Base-by-base conservation (phyloP, 305 asterid genomes). In the Nicotiana rustica region DNA sequence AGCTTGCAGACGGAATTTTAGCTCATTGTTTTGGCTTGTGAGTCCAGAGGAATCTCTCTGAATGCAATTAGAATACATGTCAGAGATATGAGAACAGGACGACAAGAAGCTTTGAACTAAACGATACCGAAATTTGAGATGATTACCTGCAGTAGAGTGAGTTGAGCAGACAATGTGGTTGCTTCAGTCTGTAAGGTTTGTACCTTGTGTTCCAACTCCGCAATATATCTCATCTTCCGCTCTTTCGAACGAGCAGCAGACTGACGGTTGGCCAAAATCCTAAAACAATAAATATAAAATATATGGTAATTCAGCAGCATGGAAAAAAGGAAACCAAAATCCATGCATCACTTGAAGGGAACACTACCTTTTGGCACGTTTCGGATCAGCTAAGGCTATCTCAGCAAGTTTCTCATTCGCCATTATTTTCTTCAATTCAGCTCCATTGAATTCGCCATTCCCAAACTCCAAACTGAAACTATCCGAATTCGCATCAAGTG, bases 161-260 rank as follows among this genome's bases (percentile, higher is more conserved):
- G 84, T 82, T 90, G 87, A 18, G 90, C 89, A 82, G 91, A 87
- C 83, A 90, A 76, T 41, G 89, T 87, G n/a, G 89, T 87, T 6
- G 87, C 89, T 82, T 88, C 91, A 15, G 89, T 83, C 89, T 90
- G 91, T 35, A 90, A 80, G 38, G 90, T 87, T 85, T 85, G 88
- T 76, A 85, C 89, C 83, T 87, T 88, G 60, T 85, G 90, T 80
- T 90, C 91, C 88, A 90, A 90, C 69, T 90, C 92, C 7, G 89
- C 79, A 3, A 86, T 86, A 47, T 88, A 90, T 52, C 88, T 75
- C 92, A 85, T 77, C 84, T 87, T 90, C 49, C 91, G 79, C 86
- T 90, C 92, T 75, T 90, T 90, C 4, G 92, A 90, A 44, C 91
- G 91, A 55, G 92, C 89, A 83, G 92, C 91, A 61, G 91, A 88